Conservation (phyloP, 2,329 filamentous ascomycete species). For the Ophiostoma sp. region DNA sequence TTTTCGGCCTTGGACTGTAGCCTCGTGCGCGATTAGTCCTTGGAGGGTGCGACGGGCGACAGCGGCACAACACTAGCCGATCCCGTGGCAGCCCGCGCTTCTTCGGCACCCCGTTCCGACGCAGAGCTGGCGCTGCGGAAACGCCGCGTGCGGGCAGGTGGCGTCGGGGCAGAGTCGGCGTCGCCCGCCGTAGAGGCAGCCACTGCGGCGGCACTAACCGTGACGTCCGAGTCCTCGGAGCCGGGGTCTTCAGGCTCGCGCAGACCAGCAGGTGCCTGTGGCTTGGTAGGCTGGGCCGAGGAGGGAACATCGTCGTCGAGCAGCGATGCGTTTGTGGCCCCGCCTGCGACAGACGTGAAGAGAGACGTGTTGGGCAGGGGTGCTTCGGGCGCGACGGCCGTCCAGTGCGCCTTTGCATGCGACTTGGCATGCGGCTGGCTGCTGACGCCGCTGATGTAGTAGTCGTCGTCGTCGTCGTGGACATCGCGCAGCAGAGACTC, state of each 20-base stretch:
- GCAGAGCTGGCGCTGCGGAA: not conserved
- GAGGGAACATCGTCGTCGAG: not conserved
- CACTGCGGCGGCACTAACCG: not conserved
- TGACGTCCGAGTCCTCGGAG: constrained; percentile 17
- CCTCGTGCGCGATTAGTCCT: not conserved
- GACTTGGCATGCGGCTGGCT: not conserved
- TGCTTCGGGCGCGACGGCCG: not conserved
- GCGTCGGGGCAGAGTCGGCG: not conserved
- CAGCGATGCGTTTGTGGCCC: not conserved
- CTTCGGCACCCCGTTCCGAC: not conserved
- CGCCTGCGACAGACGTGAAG: constrained; percentile 1
- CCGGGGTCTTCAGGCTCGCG: constrained; percentile 23
- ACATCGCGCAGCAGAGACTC: constrained; percentile 16
- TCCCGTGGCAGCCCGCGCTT: not conserved
- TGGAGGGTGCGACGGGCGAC: not conserved
- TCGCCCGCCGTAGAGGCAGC: not conserved
- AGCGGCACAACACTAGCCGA: not conserved
- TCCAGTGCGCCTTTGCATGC: not conserved
- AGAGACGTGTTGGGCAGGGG: constrained; percentile 14
- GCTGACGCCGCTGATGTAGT: too few species aligned
- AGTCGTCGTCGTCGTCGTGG: too few species aligned
- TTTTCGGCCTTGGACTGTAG: not conserved
- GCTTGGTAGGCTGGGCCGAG: not conserved
- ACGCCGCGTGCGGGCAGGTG: not conserved
- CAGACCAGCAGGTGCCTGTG: not conserved